A percentile compares a stretch with the other conserved stretches of the same genome.
Evolutionary conservation across 139 green algal species (phyloP).

Genomic region (Chloropicon primus): DNA sequence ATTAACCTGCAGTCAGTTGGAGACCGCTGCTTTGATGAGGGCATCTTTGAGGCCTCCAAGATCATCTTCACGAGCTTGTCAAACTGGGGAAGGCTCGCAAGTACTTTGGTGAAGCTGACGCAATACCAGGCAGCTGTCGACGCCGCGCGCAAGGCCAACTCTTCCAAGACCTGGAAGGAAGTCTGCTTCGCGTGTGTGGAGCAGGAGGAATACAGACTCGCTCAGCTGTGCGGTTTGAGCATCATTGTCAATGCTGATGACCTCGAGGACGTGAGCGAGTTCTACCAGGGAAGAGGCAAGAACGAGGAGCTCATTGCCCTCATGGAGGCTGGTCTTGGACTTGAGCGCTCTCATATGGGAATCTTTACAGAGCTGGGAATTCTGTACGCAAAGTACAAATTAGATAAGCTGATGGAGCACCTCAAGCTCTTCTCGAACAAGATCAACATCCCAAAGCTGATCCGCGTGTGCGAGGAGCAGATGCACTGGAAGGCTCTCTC

Average conservation of each 20-base stretch:
- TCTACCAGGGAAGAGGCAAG: slow-evolving; percentile 82
- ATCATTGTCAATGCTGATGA: slow-evolving; percentile 99
- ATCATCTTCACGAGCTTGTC: slow-evolving; percentile 84
- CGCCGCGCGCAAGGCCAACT: slow-evolving; percentile 93
- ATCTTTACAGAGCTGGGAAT: slow-evolving; percentile 98
- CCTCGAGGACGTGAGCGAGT: slow-evolving; percentile 82
- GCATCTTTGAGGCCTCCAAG: slow-evolving; percentile 83
- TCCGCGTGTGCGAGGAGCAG: slow-evolving; percentile 83
- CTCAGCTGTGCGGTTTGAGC: slow-evolving; percentile 92
- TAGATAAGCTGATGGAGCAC: slow-evolving; percentile 96
- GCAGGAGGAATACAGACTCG: slow-evolving; percentile 85
- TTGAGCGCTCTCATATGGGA: slow-evolving; percentile 98
- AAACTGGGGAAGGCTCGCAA: slow-evolving; percentile 85
- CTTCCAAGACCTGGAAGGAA: slow-evolving; percentile 89
- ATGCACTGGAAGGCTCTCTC: slow-evolving; percentile 93
- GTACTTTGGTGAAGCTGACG: slow-evolving; percentile 76
- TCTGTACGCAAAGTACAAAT: slow-evolving; percentile 69
- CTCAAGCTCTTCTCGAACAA: slow-evolving; percentile 93
- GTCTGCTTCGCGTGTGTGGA: slow-evolving; percentile 95
- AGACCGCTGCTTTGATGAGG: slow-evolving; percentile 71
- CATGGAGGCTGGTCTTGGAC: slow-evolving; percentile 89
- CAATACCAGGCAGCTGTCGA: slow-evolving; percentile 88
- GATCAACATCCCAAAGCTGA: slow-evolving; percentile 97
- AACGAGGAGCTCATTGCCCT: slow-evolving; percentile 89
- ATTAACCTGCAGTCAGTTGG: slow-evolving; percentile 49